These are phyloP conservation scores for Trypanosomatidae sp. DNA, from an alignment of 208 protist genomes.

Conservation along the genomic window DNA sequence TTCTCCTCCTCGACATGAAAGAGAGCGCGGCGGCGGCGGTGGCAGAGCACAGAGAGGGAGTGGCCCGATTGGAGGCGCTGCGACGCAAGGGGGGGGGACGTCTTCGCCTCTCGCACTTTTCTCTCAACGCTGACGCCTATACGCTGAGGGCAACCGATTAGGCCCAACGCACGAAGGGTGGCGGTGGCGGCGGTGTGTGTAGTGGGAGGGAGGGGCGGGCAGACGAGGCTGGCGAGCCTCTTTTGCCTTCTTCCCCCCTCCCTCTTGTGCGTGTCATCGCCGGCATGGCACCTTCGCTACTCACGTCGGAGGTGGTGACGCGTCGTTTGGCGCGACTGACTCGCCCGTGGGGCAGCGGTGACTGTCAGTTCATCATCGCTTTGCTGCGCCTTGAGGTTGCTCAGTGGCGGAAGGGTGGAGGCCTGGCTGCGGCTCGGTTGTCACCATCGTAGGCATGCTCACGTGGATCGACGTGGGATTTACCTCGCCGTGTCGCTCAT, in stretches of 20 bases:
- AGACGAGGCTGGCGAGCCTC: neutral
- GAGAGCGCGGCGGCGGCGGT: neutral
- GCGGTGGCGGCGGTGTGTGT: too few relatives aligned
- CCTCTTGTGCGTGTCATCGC: neutral
- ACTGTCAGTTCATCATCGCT: conserved; percentile 3
- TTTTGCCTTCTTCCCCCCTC: neutral
- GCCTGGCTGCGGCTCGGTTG: neutral
- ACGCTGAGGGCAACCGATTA: neutral
- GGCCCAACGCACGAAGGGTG: neutral
- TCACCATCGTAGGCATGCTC: too few relatives aligned
- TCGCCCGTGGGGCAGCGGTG: neutral
- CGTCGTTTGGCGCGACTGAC: neutral
- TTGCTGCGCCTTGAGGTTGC: conserved; percentile 10
- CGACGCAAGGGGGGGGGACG: neutral
- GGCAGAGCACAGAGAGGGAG: neutral
- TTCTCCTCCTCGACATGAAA: neutral
- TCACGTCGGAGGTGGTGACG: neutral
- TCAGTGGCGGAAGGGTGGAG: conserved; percentile 8
- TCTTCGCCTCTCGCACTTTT: neutral
- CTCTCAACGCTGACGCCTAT: neutral
- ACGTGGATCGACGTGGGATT: neutral
- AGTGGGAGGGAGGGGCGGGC: neutral
- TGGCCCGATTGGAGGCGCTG: neutral
- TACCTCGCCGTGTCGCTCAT: neutral
- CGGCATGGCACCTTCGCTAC: neutral